These are phyloP conservation scores for Xylaria telfairii DNA, from an alignment of 495 filamentous ascomycete species.

Conservation along the genomic window DNA sequence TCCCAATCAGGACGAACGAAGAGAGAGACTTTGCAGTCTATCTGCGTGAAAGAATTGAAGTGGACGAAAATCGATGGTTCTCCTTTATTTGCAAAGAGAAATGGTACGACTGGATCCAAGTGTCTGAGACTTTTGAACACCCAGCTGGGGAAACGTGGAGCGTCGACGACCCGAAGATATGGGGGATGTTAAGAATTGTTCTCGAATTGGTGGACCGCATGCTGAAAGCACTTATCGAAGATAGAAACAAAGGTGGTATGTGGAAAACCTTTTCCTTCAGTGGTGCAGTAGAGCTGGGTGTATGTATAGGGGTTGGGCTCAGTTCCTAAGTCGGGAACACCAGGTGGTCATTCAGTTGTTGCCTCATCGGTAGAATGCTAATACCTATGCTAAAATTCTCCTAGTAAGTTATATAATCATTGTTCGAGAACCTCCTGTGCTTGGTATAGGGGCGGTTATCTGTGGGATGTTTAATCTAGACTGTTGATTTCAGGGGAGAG, in stretches of 20 bases:
- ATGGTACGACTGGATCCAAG: conserved; percentile 6
- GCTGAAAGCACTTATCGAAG: neutral
- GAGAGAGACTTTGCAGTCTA: neutral
- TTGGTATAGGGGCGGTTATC: neutral
- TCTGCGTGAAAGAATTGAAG: neutral
- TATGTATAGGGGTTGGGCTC: too few relatives aligned
- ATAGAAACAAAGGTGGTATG: conserved; percentile 11
- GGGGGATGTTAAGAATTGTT: neutral
- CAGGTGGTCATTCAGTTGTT: too few relatives aligned
- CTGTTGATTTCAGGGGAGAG: neutral
- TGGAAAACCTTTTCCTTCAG: neutral
- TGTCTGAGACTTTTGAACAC: neutral
- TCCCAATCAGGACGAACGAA: neutral
- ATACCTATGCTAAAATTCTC: neutral
- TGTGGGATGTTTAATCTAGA: neutral
- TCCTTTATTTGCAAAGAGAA: neutral
- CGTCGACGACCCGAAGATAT: neutral
- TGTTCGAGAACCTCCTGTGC: neutral
- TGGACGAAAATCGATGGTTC: conserved; percentile 1
- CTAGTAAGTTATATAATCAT: neutral
- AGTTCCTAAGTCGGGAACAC: too few relatives aligned
- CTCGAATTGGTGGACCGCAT: conserved; percentile 7
- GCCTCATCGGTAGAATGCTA: too few relatives aligned
- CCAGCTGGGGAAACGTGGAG: neutral
- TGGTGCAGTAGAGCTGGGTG: too few relatives aligned